These are phyloP conservation scores for Cylindrotheca closterium DNA, from an alignment of 108 stramenopile genomes.

Conservation along the genomic window DNA sequence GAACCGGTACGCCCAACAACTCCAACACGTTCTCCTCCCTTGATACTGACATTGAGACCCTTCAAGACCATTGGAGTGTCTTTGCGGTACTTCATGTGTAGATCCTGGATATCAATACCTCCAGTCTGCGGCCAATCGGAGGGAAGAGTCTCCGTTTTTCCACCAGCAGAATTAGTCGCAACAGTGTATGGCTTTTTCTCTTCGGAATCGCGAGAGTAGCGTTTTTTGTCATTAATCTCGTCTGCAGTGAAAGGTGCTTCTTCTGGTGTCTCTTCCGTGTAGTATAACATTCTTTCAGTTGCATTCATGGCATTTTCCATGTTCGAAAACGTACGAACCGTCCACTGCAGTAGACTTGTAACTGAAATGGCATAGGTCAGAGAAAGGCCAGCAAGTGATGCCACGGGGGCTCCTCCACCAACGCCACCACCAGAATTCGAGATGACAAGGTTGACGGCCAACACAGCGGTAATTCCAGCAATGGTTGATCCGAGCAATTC, in stretches of 20 bases:
- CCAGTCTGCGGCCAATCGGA: slow-evolving; percentile 81
- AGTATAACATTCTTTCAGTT: slow-evolving; percentile 82
- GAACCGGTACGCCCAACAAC: slow-evolving; percentile 85
- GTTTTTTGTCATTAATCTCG: slow-evolving; percentile 40
- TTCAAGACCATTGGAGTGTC: slow-evolving; percentile 86
- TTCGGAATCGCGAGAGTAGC: neutral
- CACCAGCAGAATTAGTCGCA: slow-evolving; percentile 53
- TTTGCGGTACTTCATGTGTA: slow-evolving; percentile 77
- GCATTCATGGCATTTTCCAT: slow-evolving; percentile 91
- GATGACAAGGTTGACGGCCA: slow-evolving; percentile 62
- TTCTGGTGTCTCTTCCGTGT: slow-evolving; percentile 69
- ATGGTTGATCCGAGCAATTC: slow-evolving; percentile 64
- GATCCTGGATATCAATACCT: slow-evolving; percentile 65
- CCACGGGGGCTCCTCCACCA: slow-evolving; percentile 40
- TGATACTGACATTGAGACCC: slow-evolving; percentile 79
- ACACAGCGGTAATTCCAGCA: slow-evolving; percentile 62
- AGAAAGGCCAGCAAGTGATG: slow-evolving; percentile 76
- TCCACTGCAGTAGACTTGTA: slow-evolving; percentile 84
- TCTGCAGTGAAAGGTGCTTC: slow-evolving; percentile 62
- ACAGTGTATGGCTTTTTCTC: slow-evolving; percentile 22
- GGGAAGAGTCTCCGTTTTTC: slow-evolving; percentile 40
- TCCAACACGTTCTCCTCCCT: slow-evolving; percentile 83
- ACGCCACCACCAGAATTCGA: slow-evolving; percentile 27
- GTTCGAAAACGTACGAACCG: slow-evolving; percentile 78
- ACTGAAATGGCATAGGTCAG: slow-evolving; percentile 81